Base-by-base conservation (phyloP, 768 basidiomycete species). In the Lanmaoa pseudosensibilis region DNA sequence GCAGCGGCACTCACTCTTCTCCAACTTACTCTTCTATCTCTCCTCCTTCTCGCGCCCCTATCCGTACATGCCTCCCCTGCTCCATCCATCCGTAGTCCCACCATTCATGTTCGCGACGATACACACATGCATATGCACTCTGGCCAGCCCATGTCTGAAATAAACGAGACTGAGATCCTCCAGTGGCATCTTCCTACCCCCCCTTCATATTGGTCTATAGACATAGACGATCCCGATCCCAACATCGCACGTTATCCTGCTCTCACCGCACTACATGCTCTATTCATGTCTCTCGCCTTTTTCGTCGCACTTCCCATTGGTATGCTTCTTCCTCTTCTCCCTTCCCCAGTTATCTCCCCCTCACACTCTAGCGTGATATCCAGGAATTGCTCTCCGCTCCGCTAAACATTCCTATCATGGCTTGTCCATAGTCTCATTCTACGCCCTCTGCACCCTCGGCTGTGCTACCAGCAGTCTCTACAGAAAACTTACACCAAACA, bases 231-330 rank as follows among this genome's bases (percentile, higher is more conserved):
- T 47, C 70, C 67, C 8, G 80, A 77, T 54, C 66, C 72, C 10
- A 71, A 71, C 21, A 71, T 75, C 32, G 58, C 73, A 25, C 79
- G 83, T 37, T 81, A 87, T 69, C 84, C 86, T 19, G 81, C 78
- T 15, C 73, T 94, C 55, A 91, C 95, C 77, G 75, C 80, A 40
- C 68, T 85, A 4, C 95, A 97, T 70, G 83, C 78, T n/a, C 52
- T 86, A 5, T 81, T 83, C 63, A 90, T 94, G 87, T 76, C 73
- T 54, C 68, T 87, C 3, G 93, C 92, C 16, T 96, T 92, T 73
- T 94, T 97, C 65, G 80, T 84, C 15, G 83, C 85, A 13, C 79
- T 97, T 21, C 95, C 94, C 21, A 78, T 86, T 41, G 85, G 94
- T 94, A 68, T 65, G 84, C 69, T 36, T 37, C 33, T 30, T 50